Conservation (phyloP, 2,329 filamentous ascomycete species). For the Cladosporium velox region DNA sequence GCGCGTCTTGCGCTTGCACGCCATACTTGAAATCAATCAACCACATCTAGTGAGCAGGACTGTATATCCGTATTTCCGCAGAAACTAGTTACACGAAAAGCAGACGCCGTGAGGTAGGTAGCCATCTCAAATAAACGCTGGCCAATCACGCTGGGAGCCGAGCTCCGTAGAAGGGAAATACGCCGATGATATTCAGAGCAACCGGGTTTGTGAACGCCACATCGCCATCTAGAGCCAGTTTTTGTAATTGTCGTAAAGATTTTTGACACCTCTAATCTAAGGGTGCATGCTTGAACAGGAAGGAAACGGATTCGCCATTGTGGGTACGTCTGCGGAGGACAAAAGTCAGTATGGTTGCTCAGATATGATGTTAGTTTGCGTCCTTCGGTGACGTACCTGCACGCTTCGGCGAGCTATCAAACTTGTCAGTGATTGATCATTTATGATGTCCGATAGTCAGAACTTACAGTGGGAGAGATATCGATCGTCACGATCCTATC, state of each 20-base stretch:
- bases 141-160: neutral
- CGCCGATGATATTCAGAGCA: constrained; percentile 2
- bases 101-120: neutral
- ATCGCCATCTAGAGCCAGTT: neutral
- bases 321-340: constrained; percentile 54
- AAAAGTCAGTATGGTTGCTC: too few relatives aligned
- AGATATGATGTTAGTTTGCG: too few relatives aligned
- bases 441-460: neutral
- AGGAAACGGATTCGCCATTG: constrained; percentile 68
- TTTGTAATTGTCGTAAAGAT: neutral
- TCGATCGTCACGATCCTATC: constrained; percentile 86
- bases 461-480: constrained; percentile 71
- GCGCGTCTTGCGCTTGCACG: neutral
- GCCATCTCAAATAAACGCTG: neutral
- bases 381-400: constrained; percentile 42
- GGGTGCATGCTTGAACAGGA: constrained; percentile 68
- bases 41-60: neutral
- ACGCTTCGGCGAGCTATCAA: constrained; percentile 63
- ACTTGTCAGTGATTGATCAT: constrained; percentile 22
- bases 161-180: neutral
- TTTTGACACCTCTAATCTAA: neutral
- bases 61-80: neutral
- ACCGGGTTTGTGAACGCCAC: constrained; percentile 13
- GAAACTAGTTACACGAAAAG: neutral
- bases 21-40: neutral